A percentile compares a stretch with the other conserved stretches of the same genome.
Conservation (phyloP, 768 basidiomycete species). For the Tylopilus plumbeoviolaceoides region DNA sequence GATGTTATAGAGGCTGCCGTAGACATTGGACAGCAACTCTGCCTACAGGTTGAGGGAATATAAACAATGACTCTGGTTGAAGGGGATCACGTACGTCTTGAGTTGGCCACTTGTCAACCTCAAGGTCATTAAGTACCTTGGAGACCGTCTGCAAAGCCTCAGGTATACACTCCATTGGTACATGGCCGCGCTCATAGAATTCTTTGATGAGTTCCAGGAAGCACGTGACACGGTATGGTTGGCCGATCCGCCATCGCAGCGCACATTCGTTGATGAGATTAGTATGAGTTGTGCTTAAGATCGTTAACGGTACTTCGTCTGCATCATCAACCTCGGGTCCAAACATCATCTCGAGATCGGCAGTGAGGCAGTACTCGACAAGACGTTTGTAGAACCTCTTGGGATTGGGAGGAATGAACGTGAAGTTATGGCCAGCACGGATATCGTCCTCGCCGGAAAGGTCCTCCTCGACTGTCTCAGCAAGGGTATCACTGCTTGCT, state of each 20-base stretch:
- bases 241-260: conserved; percentile 82
- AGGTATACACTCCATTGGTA: conserved; percentile 91
- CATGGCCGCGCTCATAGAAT: conserved; percentile 84
- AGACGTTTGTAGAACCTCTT: conserved; percentile 81
- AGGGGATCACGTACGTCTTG: conserved; percentile 63
- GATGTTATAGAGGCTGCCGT: conserved; percentile 76
- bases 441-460: conserved; percentile 64
- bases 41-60: conserved; percentile 36
- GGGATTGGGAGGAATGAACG: conserved; percentile 87
- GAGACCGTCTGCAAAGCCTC: conserved; percentile 78
- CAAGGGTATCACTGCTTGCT: conserved; percentile 23
- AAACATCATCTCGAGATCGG: conserved; percentile 86
- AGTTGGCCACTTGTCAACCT: conserved; percentile 71
- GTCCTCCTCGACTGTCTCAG: conserved; percentile 36
- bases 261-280: conserved; percentile 87
- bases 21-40: conserved; percentile 64
- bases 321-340: conserved; percentile 89
- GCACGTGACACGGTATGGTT: conserved; percentile 69
- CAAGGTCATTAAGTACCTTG: conserved; percentile 66
- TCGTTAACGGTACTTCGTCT: conserved; percentile 92
- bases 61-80: conserved; percentile 3
- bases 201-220: conserved; percentile 85
- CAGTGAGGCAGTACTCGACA: conserved; percentile 74
- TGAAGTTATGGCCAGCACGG: conserved; percentile 73
- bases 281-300: conserved; percentile 74